Conservation (phyloP, 2,329 filamentous ascomycete species). For the Eutypa lata region DNA sequence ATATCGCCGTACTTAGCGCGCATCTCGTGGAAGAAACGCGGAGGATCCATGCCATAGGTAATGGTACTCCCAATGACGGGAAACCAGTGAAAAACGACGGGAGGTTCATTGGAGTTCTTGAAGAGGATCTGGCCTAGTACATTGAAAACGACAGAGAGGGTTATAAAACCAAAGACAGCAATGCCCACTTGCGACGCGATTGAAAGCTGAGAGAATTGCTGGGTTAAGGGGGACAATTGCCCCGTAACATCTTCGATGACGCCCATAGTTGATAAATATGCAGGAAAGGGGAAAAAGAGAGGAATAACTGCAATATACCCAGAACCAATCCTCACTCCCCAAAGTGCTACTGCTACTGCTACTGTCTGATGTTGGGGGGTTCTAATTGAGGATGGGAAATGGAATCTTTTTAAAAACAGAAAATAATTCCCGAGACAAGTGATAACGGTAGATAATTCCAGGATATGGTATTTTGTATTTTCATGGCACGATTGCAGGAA, state of each 20-base stretch:
- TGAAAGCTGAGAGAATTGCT: slow-evolving; percentile 47
- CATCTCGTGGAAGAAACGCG: slow-evolving; percentile 75
- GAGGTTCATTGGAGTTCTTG: slow-evolving; percentile 78
- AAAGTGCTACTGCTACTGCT: not conserved
- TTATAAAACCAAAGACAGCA: slow-evolving; percentile 41
- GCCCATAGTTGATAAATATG: slow-evolving; percentile 43
- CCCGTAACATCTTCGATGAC: slow-evolving; percentile 49
- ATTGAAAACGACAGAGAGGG: slow-evolving; percentile 68
- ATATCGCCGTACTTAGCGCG: slow-evolving; percentile 84
- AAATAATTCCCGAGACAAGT: not conserved
- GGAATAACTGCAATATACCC: not conserved
- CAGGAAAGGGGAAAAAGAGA: not conserved
- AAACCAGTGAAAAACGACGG: slow-evolving; percentile 77
- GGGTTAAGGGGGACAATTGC: slow-evolving; percentile 38
- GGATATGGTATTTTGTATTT: not conserved
- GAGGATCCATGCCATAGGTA: slow-evolving; percentile 92
- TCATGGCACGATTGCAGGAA: not conserved
- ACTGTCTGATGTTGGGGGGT: not conserved
- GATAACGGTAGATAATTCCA: not conserved
- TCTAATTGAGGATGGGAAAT: not conserved
- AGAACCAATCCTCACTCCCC: not conserved
- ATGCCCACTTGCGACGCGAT: slow-evolving; percentile 45
- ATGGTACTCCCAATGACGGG: slow-evolving; percentile 87
- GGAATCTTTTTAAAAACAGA: not conserved
- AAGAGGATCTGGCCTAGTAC: slow-evolving; percentile 76